Base-by-base conservation (phyloP, 495 filamentous ascomycete species). In the Aspergillus bertholletiae region DNA sequence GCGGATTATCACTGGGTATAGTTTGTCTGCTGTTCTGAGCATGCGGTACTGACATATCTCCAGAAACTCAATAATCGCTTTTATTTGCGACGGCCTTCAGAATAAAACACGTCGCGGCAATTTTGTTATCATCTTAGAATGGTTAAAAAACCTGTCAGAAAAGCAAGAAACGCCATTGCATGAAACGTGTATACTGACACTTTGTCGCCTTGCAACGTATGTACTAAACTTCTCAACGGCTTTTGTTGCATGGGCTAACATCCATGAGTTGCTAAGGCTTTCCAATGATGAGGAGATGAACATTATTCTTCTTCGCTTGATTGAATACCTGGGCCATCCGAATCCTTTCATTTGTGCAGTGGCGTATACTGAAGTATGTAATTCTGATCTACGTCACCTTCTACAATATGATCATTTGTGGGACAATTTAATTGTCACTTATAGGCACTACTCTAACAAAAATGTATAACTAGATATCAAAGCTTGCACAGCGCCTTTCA, bases 291-390 rank as follows among this genome's bases (percentile, higher is more conserved):
- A 92, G 39, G 88, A 95, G 65, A 81, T 94, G 41, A 92, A 93
- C 60, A 80, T 97, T 46, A 88, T 90, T 32, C 77, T 98, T 28
- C 73, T 95, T 43, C 85, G 85, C 51, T 77, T 98, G 5, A 74
- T 96, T 22, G 87, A 95, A 32, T 97, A 92, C 63, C 76, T 97
- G 1, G 93, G 92, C 11, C 84, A 96, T 64, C 74, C 85, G 23
- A 95, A 94, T 66, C 80, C 84, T 17, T 81, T 96, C 5, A 74
- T 96, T 5, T 89, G 84, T 57, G 88, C 84, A 3, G 75, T 88
- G 35, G 88, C 92, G 9, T 92, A 88, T 66, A 88, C 87, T 58
- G 90, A 95, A 74, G 87, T 88, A 74, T 61, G 74, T 64, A 13
- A n/a, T n/a, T n/a, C n/a, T n/a, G n/a, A n/a, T n/a, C 30, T 12